Percentiles rank a stretch among this genome's conserved stretches.
phyloP scores from a whole-genome alignment of 1,139 yeast genomes.

The Eremothecium coryli region DNA sequence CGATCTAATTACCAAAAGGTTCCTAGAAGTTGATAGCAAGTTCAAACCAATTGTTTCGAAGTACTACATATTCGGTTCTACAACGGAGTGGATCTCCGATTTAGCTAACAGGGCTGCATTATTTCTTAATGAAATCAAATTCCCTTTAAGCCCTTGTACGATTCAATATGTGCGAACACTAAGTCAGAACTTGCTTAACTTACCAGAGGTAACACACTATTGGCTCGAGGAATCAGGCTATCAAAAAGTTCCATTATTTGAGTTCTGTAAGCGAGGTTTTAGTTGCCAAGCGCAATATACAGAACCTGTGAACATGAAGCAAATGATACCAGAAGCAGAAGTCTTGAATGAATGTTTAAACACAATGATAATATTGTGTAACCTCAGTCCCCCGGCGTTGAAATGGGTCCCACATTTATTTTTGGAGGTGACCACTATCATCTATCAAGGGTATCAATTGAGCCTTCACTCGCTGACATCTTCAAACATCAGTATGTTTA shows the following conservation, averaged over 20 bases:
- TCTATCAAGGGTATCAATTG: not conserved
- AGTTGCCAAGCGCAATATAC: not conserved
- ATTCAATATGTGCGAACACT: not conserved
- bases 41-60: constrained; percentile 4
- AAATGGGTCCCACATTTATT: not conserved
- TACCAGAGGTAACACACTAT: constrained; percentile 1
- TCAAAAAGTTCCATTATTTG: constrained; percentile 1
- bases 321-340: constrained; percentile 1
- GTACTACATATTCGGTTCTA: not conserved
- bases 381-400: not conserved
- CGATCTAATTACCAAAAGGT: not conserved
- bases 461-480: constrained; percentile 1
- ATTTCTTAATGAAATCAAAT: constrained; percentile 2
- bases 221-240: not conserved
- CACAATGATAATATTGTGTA: constrained; percentile 1
- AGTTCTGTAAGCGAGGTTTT: constrained; percentile 3
- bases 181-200: not conserved
- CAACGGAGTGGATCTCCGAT: constrained; percentile 1
- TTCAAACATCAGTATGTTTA: not conserved
- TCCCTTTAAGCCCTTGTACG: not conserved
- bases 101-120: not conserved
- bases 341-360: constrained; percentile 3
- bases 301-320: not conserved
- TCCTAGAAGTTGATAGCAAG: not conserved
- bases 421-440: not conserved